Evolutionary conservation across 176 grass and related monocot species (phyloP).

Genomic region (Avena atlantica): DNA sequence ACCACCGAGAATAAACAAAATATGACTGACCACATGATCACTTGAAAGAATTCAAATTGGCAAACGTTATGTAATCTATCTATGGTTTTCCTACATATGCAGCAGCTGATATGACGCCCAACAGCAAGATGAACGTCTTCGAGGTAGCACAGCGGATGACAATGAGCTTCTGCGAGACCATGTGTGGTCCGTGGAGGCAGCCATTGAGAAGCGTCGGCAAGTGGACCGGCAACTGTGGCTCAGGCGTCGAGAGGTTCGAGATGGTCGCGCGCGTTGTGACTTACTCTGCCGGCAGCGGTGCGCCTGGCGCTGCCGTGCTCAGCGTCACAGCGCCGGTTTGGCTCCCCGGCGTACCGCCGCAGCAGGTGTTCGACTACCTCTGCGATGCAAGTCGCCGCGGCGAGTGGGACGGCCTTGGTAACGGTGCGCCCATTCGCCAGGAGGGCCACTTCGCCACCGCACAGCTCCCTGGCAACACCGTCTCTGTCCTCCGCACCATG

Average conservation of each 20-base stretch:
- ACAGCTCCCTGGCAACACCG: slow-evolving; percentile 40
- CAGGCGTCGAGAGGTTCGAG: background rate
- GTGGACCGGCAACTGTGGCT: background rate
- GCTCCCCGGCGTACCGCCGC: slow-evolving; percentile 32
- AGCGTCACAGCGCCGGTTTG: slow-evolving; percentile 41
- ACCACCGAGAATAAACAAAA: background rate
- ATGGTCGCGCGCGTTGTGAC: slow-evolving; percentile 33
- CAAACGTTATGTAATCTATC: background rate
- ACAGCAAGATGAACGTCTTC: slow-evolving; percentile 24
- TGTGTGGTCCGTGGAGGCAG: slow-evolving; percentile 10
- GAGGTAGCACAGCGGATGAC: slow-evolving; percentile 51
- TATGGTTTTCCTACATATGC: background rate
- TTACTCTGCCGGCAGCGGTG: background rate
- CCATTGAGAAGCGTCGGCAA: background rate
- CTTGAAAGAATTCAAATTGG: background rate
- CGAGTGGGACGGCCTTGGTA: slow-evolving; percentile 49
- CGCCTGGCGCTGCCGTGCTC: slow-evolving; percentile 30
- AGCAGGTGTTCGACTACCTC: slow-evolving; percentile 52
- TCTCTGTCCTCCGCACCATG: slow-evolving; percentile 55
- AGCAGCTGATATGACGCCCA: background rate
- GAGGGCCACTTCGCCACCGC: slow-evolving; percentile 49
- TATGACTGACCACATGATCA: background rate
- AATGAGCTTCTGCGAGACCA: slow-evolving; percentile 35
- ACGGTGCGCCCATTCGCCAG: slow-evolving; percentile 34
- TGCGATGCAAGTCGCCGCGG: slow-evolving; percentile 26